phyloP scores from a whole-genome alignment of 495 filamentous ascomycete genomes.

The Neurospora sp. region DNA sequence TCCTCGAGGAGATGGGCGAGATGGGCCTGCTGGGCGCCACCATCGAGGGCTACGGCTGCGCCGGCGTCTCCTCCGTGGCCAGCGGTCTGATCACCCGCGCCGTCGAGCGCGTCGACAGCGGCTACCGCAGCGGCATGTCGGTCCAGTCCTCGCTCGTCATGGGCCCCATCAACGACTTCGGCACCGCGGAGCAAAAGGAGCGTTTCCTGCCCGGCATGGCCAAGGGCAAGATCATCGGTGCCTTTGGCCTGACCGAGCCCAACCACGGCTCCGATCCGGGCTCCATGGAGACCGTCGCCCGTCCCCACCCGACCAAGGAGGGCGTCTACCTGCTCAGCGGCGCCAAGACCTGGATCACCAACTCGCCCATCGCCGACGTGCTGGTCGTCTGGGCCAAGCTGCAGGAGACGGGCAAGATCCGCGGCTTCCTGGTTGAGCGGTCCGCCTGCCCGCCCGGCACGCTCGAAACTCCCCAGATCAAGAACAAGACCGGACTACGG shows the following conservation, averaged over 20 bases:
- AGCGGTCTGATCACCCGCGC: conserved; percentile 90
- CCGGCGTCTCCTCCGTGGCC: conserved; percentile 86
- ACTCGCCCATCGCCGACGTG: conserved; percentile 88
- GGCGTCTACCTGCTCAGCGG: conserved; percentile 75
- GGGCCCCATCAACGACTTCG: conserved; percentile 94
- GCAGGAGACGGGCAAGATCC: conserved; percentile 82
- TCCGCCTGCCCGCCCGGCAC: conserved; percentile 74
- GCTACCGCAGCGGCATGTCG: conserved; percentile 92
- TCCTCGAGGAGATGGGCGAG: conserved; percentile 93
- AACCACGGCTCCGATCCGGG: conserved; percentile 97
- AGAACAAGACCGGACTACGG: conserved; percentile 88
- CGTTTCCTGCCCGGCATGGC: conserved; percentile 76
- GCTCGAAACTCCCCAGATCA: conserved; percentile 83
- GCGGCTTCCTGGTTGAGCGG: conserved; percentile 85
- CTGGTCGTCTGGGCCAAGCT: conserved; percentile 93
- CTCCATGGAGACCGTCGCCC: conserved; percentile 85
- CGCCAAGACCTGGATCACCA: conserved; percentile 97
- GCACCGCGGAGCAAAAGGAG: conserved; percentile 81
- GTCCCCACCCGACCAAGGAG: conserved; percentile 77
- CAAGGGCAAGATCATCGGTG: conserved; percentile 76
- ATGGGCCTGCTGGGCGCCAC: conserved; percentile 84
- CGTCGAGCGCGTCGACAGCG: conserved; percentile 91
- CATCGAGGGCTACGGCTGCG: conserved; percentile 87
- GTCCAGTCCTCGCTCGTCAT: conserved; percentile 93
- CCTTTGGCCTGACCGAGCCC: conserved; percentile 92